Conservation (phyloP, 2,329 filamentous ascomycete species). For the Mycosphaerella sp. region DNA sequence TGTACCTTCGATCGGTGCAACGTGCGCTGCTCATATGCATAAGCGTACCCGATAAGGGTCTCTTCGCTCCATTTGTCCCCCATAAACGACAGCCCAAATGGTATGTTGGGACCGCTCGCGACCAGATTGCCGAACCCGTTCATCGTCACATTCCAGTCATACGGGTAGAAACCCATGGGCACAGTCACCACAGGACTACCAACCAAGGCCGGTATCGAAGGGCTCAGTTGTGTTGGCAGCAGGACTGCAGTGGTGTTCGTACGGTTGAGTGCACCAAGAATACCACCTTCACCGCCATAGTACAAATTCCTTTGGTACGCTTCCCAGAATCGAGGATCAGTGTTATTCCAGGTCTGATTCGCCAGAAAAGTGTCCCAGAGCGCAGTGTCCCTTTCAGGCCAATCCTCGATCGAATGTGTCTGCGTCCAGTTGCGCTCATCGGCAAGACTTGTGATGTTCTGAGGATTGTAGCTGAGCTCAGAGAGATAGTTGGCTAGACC, state of each 20-base stretch:
- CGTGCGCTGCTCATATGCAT: constrained; percentile 61
- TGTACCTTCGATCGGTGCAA: constrained; percentile 43
- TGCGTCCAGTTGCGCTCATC: constrained; percentile 54
- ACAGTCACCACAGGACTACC: constrained; percentile 59
- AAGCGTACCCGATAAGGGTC: constrained; percentile 58
- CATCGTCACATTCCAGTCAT: constrained; percentile 42
- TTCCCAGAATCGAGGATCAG: constrained; percentile 51
- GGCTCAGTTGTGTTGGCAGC: constrained; percentile 49
- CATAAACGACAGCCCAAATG: constrained; percentile 59
- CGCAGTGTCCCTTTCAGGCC: constrained; percentile 53
- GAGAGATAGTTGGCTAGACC: constrained; percentile 54
- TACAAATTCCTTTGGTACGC: constrained; percentile 50
- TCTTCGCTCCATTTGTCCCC: constrained; percentile 57
- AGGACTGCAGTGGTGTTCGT: constrained; percentile 57
- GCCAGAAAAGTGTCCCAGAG: constrained; percentile 50
- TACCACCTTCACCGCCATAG: constrained; percentile 53
- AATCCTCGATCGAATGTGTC: constrained; percentile 48
- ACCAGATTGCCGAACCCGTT: constrained; percentile 50
- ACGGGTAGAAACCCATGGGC: constrained; percentile 53
- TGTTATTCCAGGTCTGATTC: constrained; percentile 51
- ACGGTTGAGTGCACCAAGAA: constrained; percentile 54
- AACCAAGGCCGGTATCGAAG: constrained; percentile 49
- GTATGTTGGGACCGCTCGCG: constrained; percentile 48
- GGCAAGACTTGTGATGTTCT: constrained; percentile 47
- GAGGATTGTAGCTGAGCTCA: constrained; percentile 53